Evolutionary conservation across 2,329 filamentous ascomycete genomes (phyloP), one percentile per base, ranked within the genome.

Genomic region (Rugonectria rugulosa): DNA sequence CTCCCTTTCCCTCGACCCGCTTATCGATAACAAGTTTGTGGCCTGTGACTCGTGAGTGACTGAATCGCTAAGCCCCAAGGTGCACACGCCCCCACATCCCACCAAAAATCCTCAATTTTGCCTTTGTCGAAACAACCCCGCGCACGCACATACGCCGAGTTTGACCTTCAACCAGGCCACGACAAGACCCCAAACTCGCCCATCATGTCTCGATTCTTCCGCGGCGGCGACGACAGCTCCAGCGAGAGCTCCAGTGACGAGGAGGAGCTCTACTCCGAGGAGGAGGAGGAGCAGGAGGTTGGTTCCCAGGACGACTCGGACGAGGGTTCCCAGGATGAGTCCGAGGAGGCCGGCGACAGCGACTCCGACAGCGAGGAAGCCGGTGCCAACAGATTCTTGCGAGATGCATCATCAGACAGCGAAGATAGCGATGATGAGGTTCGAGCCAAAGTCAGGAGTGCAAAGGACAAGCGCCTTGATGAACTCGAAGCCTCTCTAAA

Each of bases 141-240:
- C 73, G 67, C 66, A 70, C 67, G 67, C 64, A 68, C 29, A 10
- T 53, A 48, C 53, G 52, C 59, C 66, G 64, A 64, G 60, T 61
- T 61, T 67, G 63, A 68, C 67, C 66, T 59, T 65, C 60, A 67
- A 42, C 23, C 41, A 40, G 48, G 24, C 48, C 59, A 68, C 65
- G 70, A 69, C 67, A 68, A 62, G 63, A 56, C 63, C 56, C 60
- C 61, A 56, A 61, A 66, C 48, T 64, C 61, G 65, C 70, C 75
- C 80, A 90, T 73, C 61, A 95, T 94, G 90, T 98, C 95, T 85
- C 90, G 92, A 81, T 99, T 98, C 80, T 98, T 98, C 85, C 90
- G 92, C 63, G 90, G 90, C 76, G 90, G 89, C 72, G 82, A 85
- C 81, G 93, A 96, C 79, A 97, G 93, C 87, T 97, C 94, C 72